These are phyloP conservation scores for Penicillium riverlandense DNA, from an alignment of 495 filamentous ascomycete species.

Conservation along the genomic window DNA sequence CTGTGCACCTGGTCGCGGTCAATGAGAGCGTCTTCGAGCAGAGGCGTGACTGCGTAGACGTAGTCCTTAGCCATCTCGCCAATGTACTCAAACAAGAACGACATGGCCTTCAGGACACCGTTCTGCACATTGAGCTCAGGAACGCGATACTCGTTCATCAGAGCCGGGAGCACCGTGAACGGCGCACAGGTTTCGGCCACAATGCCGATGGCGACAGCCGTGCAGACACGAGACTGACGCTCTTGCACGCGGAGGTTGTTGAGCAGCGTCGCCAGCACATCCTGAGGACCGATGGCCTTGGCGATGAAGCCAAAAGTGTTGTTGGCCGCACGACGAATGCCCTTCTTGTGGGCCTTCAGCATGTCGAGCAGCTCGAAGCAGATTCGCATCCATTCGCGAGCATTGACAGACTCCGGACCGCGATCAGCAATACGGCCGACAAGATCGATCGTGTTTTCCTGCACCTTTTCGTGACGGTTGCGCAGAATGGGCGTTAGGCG, in stretches of 20 bases:
- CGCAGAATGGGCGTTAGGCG: constrained; percentile 94
- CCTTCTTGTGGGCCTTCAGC: constrained; percentile 99
- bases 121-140: constrained; percentile 99
- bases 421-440: constrained; percentile 98
- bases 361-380: constrained; percentile 99
- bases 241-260: constrained; percentile 97
- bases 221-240: constrained; percentile 96
- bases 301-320: constrained; percentile 99
- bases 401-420: constrained; percentile 90
- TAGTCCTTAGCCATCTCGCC: constrained; percentile 99
- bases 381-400: constrained; percentile 99
- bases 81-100: constrained; percentile 98
- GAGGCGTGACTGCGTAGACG: constrained; percentile 94
- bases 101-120: constrained; percentile 93
- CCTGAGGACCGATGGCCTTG: constrained; percentile 97
- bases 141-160: constrained; percentile 99
- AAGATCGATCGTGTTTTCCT: constrained; percentile 99
- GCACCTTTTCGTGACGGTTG: constrained; percentile 98
- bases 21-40: constrained; percentile 95
- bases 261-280: constrained; percentile 90
- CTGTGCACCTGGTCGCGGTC: constrained; percentile 98
- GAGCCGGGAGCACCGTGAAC: constrained; percentile 94
- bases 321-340: constrained; percentile 96
- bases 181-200: constrained; percentile 99
- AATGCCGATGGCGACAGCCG: constrained; percentile 97